These are phyloP conservation scores for Cardamine chenopodiifolia DNA, from an alignment of 345 rosid species.

Conservation along the genomic window DNA sequence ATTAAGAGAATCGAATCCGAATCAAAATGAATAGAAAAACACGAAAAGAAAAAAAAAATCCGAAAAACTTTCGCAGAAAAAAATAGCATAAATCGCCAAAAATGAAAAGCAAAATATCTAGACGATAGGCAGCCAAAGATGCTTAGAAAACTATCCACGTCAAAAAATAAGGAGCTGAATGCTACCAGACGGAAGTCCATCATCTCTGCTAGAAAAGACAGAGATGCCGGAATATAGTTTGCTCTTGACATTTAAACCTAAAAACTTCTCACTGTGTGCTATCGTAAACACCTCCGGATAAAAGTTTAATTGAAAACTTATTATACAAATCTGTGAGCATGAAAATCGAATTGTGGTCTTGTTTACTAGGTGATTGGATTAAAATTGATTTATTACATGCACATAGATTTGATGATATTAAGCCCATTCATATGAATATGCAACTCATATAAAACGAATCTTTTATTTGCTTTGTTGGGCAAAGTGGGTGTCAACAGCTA, in stretches of 20 bases:
- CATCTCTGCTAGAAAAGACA: too few species aligned
- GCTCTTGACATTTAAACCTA: too few species aligned
- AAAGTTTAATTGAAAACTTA: background rate
- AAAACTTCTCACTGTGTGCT: too few species aligned
- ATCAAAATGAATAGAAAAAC: background rate
- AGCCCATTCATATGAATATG: background rate
- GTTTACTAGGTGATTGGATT: background rate
- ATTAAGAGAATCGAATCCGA: background rate
- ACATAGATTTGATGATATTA: background rate
- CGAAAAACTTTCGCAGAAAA: background rate
- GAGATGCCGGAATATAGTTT: too few species aligned
- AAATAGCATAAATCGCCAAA: too few species aligned
- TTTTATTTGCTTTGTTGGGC: slow-evolving; percentile 15
- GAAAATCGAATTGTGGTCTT: too few species aligned
- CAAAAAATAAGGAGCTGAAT: too few species aligned
- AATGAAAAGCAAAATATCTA: too few species aligned
- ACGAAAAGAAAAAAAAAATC: too few species aligned
- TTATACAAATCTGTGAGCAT: background rate
- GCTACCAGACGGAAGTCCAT: too few species aligned
- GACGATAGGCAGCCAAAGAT: background rate
- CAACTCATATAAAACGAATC: background rate
- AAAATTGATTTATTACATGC: slow-evolving; percentile 4
- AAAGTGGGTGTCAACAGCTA: slow-evolving; percentile 24
- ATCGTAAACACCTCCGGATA: background rate
- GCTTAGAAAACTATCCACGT: background rate